Percentiles rank a stretch among this genome's conserved stretches.
These are phyloP conservation scores for Phytophthora lateralis DNA, from an alignment of 352 stramenopile species.

Conservation along the genomic window DNA sequence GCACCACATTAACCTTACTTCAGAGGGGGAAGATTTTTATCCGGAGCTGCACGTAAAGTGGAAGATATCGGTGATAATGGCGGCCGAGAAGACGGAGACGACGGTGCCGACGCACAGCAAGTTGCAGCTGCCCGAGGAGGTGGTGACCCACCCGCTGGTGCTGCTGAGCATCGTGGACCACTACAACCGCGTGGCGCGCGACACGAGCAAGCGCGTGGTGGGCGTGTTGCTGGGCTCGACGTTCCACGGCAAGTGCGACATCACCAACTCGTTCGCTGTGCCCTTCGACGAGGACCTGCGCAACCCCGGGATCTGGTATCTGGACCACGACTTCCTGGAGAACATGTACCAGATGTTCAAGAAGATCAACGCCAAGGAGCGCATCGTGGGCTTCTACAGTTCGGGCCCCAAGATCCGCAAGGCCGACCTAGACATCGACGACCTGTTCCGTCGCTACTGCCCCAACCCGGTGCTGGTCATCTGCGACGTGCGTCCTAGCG, in stretches of 20 bases:
- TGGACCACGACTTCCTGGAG: conserved; percentile 99
- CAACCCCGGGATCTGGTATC: conserved; percentile 98
- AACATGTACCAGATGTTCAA: conserved; percentile 97
- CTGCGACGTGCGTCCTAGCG: conserved; percentile 97
- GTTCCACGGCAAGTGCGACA: conserved; percentile 94
- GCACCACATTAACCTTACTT: conserved; percentile 5
- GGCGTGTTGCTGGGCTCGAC: conserved; percentile 97
- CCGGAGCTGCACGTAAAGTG: not conserved
- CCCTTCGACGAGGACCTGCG: conserved; percentile 99
- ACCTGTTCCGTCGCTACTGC: conserved; percentile 95
- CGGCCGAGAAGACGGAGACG: conserved; percentile 20
- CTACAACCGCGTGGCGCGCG: conserved; percentile 98
- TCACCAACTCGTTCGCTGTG: conserved; percentile 95
- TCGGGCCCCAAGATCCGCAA: conserved; percentile 97
- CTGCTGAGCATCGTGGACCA: conserved; percentile 99
- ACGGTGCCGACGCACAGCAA: conserved; percentile 10
- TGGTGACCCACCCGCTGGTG: conserved; percentile 99
- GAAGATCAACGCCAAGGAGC: conserved; percentile 97
- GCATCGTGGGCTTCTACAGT: conserved; percentile 99
- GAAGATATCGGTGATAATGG: conserved; percentile 8
- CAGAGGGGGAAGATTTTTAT: conserved; percentile 36
- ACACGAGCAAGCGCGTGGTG: conserved; percentile 99
- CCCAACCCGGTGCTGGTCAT: conserved; percentile 97
- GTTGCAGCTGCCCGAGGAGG: conserved; percentile 85
- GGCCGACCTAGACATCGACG: conserved; percentile 95